Conservation (phyloP, 1,284 basidiomycete species). For the Trichosporon inkin region DNA sequence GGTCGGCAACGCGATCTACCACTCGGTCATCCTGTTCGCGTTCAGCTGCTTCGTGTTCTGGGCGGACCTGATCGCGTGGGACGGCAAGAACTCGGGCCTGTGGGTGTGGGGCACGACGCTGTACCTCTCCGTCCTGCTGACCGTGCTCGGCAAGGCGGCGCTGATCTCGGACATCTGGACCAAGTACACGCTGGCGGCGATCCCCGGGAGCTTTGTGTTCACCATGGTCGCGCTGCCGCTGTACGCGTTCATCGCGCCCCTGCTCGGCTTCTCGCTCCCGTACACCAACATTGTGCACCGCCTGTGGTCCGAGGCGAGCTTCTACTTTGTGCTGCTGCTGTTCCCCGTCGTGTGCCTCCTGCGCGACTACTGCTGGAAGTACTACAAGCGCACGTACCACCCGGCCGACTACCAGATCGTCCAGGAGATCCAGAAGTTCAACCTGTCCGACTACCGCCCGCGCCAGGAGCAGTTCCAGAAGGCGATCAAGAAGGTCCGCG, state of each 20-base stretch:
- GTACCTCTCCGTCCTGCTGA: slow-evolving; percentile 86
- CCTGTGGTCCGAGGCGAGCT: slow-evolving; percentile 78
- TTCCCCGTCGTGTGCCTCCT: slow-evolving; percentile 80
- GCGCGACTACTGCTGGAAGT: slow-evolving; percentile 95
- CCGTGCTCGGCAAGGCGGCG: slow-evolving; percentile 95
- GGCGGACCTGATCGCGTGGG: slow-evolving; percentile 75
- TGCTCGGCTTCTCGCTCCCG: slow-evolving; percentile 82
- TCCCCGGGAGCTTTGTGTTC: slow-evolving; percentile 93
- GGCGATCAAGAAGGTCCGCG: slow-evolving; percentile 95
- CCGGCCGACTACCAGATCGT: slow-evolving; percentile 94
- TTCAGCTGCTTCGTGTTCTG: slow-evolving; percentile 89
- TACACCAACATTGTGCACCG: slow-evolving; percentile 80
- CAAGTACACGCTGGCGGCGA: slow-evolving; percentile 94
- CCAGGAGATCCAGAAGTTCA: slow-evolving; percentile 94
- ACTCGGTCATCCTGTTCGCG: slow-evolving; percentile 79
- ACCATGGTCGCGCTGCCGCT: slow-evolving; percentile 90
- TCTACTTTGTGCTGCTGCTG: slow-evolving; percentile 86
- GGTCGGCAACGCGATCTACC: slow-evolving; percentile 90
- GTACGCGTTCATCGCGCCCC: slow-evolving; percentile 81
- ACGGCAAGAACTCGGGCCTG: slow-evolving; percentile 80
- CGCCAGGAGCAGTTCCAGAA: slow-evolving; percentile 98
- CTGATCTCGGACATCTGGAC: slow-evolving; percentile 99
- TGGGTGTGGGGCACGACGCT: slow-evolving; percentile 99
- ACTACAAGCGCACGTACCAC: slow-evolving; percentile 84
- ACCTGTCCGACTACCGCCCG: slow-evolving; percentile 93